Percentiles rank a stretch among this genome's conserved stretches.
These are phyloP conservation scores for Sphaerulina populicola DNA, from an alignment of 2,329 filamentous ascomycete species.

Conservation along the genomic window DNA sequence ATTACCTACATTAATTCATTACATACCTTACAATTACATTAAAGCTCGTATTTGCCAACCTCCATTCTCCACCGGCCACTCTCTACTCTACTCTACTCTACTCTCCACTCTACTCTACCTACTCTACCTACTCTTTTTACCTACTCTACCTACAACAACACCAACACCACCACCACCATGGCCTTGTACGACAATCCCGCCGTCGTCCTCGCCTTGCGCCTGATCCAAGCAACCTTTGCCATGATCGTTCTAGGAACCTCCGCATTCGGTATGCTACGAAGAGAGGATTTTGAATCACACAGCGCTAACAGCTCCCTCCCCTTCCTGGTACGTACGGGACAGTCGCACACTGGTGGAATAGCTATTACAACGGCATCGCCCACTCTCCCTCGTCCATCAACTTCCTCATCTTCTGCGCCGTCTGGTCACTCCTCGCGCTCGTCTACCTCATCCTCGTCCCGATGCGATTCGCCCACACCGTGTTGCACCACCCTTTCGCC, in stretches of 20 bases:
- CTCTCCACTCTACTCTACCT: background rate
- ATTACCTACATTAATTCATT: no score
- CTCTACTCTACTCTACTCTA: background rate
- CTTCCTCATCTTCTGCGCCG: constrained; percentile 70
- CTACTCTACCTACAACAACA: background rate
- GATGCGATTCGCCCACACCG: constrained; percentile 30
- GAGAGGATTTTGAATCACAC: no score
- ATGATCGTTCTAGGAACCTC: constrained; percentile 68
- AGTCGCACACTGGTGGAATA: constrained; percentile 7
- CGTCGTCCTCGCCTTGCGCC: constrained; percentile 55
- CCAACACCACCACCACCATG: background rate
- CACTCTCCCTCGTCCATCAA: constrained; percentile 52
- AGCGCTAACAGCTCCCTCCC: constrained; percentile 20
- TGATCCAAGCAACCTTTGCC: constrained; percentile 58
- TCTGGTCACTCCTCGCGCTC: constrained; percentile 66
- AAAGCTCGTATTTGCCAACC: no score
- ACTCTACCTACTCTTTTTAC: background rate
- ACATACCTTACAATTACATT: no score
- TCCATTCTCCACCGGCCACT: no score
- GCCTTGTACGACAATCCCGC: constrained; percentile 3
- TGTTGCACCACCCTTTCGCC: constrained; percentile 55
- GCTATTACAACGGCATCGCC: background rate
- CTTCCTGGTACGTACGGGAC: background rate
- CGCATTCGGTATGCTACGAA: constrained; percentile 64
- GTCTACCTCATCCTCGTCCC: constrained; percentile 63